A percentile compares a stretch with the other conserved stretches of the same genome.
Evolutionary conservation across 2,329 filamentous ascomycete species (phyloP).

Genomic region (Cyphellophora attinorum): DNA sequence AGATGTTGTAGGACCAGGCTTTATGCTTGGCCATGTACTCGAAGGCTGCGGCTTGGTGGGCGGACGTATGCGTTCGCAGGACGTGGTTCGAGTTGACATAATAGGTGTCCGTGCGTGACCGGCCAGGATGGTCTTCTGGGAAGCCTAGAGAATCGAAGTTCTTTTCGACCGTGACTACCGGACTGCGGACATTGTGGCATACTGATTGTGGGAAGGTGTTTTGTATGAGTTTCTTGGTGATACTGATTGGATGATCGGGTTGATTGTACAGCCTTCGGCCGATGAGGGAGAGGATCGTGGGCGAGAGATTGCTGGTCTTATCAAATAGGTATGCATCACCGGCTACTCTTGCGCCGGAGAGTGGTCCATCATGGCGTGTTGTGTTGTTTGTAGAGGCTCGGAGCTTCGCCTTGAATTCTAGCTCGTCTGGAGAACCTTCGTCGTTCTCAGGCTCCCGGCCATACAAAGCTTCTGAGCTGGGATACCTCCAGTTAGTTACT

Average conservation of each 20-base stretch:
- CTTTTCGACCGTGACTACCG: constrained; percentile 72
- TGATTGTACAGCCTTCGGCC: constrained; percentile 79
- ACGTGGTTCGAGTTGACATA: constrained; percentile 81
- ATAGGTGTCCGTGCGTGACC: constrained; percentile 84
- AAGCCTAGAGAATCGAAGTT: constrained; percentile 99
- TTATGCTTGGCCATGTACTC: constrained; percentile 26
- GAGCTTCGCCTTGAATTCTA: constrained; percentile 6
- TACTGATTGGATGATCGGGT: constrained; percentile 77
- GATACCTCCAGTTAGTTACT: too few species aligned
- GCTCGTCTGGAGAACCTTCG: too few species aligned
- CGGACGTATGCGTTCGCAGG: constrained; percentile 85
- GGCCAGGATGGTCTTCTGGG: constrained; percentile 74
- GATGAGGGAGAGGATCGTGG: constrained; percentile 64
- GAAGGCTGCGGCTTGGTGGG: constrained; percentile 82
- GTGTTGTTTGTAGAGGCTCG: constrained; percentile 14
- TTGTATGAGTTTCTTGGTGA: constrained; percentile 87
- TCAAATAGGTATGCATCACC: constrained; percentile 36
- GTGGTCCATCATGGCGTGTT: constrained; percentile 4
- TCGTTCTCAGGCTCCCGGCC: too few species aligned
- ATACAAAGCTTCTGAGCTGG: too few species aligned
- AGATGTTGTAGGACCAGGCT: constrained; percentile 75
- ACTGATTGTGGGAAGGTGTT: constrained; percentile 69
- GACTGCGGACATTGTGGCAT: constrained; percentile 61
- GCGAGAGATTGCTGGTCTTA: constrained; percentile 74
- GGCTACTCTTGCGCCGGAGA: constrained; percentile 14